These are phyloP conservation scores for Hygrocybe coccinea DNA, from an alignment of 768 basidiomycete species.

Conservation along the genomic window DNA sequence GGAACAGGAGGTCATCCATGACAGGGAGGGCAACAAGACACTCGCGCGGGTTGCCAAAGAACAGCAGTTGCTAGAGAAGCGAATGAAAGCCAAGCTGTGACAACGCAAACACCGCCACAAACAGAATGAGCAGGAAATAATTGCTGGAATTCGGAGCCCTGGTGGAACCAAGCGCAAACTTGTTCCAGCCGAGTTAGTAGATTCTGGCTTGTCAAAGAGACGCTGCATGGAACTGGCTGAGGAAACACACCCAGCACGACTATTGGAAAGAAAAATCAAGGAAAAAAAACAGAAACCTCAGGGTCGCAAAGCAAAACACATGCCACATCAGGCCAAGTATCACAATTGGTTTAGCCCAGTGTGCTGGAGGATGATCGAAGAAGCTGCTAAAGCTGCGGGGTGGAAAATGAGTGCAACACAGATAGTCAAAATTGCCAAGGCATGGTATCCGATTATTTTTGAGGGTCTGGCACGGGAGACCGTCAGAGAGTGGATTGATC, in stretches of 20 bases:
- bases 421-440: not conserved
- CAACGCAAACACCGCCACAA: constrained; percentile 6
- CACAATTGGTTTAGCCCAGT: constrained; percentile 12
- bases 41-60: not conserved
- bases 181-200: not conserved
- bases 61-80: not conserved
- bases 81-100: not conserved
- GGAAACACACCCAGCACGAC: not conserved
- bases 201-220: not conserved
- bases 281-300: not conserved
- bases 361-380: constrained; percentile 5
- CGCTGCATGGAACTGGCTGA: not conserved
- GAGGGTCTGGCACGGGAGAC: not conserved
- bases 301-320: constrained; percentile 9
- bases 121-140: not conserved
- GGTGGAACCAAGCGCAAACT: constrained; percentile 13
- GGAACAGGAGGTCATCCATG: not conserved
- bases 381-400: not conserved
- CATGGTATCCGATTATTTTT: constrained; percentile 6
- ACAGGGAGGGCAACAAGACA: not conserved
- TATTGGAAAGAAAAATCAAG: not conserved
- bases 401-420: not conserved
- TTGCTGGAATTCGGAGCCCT: constrained; percentile 5
- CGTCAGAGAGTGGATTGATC: not conserved
- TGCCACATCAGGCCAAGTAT: not conserved